Evolutionary conservation across 2,329 filamentous ascomycete species (phyloP).

Genomic region (Diatrype stigma): DNA sequence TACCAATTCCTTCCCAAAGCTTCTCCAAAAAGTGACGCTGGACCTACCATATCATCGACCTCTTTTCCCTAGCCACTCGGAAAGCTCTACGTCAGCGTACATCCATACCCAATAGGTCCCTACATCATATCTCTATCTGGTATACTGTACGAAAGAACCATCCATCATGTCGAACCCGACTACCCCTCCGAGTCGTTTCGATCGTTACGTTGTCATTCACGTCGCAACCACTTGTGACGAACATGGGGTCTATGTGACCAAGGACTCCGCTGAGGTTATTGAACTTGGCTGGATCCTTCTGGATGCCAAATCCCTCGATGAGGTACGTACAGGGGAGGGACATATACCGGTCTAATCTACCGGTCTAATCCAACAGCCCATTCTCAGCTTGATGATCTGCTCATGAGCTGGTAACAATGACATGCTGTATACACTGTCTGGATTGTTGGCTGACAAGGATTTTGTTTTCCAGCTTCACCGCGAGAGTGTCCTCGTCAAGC

Average conservation of each 20-base stretch:
- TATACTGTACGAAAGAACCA: conserved; percentile 6
- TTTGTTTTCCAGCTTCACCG: conserved; percentile 68
- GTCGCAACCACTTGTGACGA: conserved; percentile 98
- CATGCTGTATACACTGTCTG: not conserved
- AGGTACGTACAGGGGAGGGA: conserved; percentile 57
- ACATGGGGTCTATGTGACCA: conserved; percentile 98
- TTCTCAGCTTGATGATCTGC: too few species aligned
- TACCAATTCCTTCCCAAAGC: not conserved
- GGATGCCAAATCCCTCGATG: conserved; percentile 85
- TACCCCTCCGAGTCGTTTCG: conserved; percentile 66
- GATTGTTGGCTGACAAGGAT: conserved; percentile 11
- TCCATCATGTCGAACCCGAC: conserved; percentile 43
- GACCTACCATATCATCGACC: not conserved
- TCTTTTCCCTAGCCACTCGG: not conserved
- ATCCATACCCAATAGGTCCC: not conserved
- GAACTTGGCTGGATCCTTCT: conserved; percentile 97
- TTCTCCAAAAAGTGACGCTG: not conserved
- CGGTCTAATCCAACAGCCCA: too few species aligned
- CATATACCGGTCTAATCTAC: too few species aligned
- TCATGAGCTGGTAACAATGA: too few species aligned
- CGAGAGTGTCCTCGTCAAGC: conserved; percentile 95
- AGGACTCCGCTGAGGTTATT: conserved; percentile 98
- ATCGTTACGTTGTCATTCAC: conserved; percentile 97
- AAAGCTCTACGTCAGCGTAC: not conserved
- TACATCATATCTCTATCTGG: conserved; percentile 14